Evolutionary conservation across 2,329 filamentous ascomycete species (phyloP), one percentile per base, ranked within the genome.

Genomic region (Colletotrichum gigasporum): DNA sequence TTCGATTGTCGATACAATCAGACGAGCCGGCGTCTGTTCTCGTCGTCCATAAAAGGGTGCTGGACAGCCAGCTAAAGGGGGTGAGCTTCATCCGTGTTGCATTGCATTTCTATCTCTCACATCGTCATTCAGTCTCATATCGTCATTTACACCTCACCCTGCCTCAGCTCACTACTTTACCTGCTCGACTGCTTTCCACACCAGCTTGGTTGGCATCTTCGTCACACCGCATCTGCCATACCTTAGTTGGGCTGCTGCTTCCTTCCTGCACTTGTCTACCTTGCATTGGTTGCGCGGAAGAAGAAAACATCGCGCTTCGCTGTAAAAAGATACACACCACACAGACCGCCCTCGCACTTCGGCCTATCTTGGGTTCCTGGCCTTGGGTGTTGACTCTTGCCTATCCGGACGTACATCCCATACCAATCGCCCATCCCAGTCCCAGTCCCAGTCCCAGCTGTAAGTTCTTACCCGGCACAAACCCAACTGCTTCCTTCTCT

Each of bases 21-120:
- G 55, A 48, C 39, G 47, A 26, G 16, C 32, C n/a, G 39, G 11
- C 24, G 58, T 62, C 52, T 57, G 42, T 35, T 56, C 58, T 62
- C 52, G 34, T 39, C 24, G 34, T 34, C 39, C 54, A 58, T 63
- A 63, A 48, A 56, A 35, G 37, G 41, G 55, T 34, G 54, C 45
- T 45, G 18, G 26, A 32, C 22, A 37, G 20, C 54, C 60, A 41
- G 12, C 10, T 20, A 18, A 20, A 28, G 11, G 32, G n/a, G 12
- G 24, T 5, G 34, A 8, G 30, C 39, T 8, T 41, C 18, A 28
- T 53, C 53, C 37, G 41, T 47, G 32, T 47, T 53, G 55, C 39
- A 60, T 47, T 28, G 44, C 20, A 12, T 39, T 14, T 45, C 9
- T 47, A 14, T 24, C 22, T 18, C 30, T 30, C 26, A 22, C 26